Evolutionary conservation across 2,329 filamentous ascomycete genomes (phyloP).

Genomic region (Daldinia sp.): DNA sequence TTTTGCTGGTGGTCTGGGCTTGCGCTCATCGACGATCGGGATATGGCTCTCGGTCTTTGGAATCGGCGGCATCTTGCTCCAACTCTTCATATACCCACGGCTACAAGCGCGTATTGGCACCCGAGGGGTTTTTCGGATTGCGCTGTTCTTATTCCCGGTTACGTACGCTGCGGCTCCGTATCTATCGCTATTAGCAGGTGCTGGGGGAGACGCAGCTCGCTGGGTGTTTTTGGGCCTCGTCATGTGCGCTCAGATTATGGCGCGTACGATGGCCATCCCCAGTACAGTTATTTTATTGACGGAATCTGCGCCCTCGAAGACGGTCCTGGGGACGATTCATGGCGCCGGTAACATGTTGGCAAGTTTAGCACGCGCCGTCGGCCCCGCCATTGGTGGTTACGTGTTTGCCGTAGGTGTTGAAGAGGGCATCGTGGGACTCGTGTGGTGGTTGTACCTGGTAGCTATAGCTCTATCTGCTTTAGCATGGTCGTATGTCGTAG

Average conservation of each 20-base stretch:
- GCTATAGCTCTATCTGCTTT: constrained; percentile 41
- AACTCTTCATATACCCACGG: constrained; percentile 68
- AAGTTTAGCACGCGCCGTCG: constrained; percentile 41
- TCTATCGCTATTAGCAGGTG: constrained; percentile 62
- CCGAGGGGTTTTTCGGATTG: constrained; percentile 63
- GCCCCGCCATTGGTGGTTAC: constrained; percentile 43
- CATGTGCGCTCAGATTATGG: constrained; percentile 66
- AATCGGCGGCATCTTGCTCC: constrained; percentile 66
- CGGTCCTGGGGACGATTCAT: constrained; percentile 50
- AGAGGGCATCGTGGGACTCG: constrained; percentile 41
- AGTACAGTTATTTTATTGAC: constrained; percentile 52
- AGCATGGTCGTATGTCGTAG: constrained; percentile 43
- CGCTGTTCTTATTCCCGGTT: constrained; percentile 65
- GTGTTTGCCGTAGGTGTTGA: constrained; percentile 44
- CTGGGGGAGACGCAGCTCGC: constrained; percentile 40
- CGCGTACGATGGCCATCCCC: constrained; percentile 63
- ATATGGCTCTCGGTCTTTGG: constrained; percentile 65
- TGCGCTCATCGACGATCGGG: constrained; percentile 50
- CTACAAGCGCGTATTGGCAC: constrained; percentile 67
- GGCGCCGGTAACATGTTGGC: constrained; percentile 46
- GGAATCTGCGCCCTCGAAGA: constrained; percentile 48
- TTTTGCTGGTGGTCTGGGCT: constrained; percentile 67
- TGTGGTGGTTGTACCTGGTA: constrained; percentile 46
- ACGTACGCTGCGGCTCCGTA: constrained; percentile 68
- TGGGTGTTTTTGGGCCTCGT: constrained; percentile 66